Conservation (phyloP, 2,329 filamentous ascomycete genomes). For the Pyrenophora teres region DNA sequence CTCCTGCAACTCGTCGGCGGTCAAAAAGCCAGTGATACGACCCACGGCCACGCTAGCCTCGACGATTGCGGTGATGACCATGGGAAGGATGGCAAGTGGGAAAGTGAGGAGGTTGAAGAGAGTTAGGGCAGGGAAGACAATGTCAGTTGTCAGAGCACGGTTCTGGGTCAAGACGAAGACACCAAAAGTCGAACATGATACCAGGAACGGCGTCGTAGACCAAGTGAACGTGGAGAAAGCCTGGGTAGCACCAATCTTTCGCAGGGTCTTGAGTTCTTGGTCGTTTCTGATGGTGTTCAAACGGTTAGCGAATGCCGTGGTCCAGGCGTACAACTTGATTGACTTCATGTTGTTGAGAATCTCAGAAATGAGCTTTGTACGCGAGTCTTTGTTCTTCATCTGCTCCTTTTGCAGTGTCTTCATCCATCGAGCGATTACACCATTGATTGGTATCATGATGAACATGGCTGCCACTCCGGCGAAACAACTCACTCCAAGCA, state of each 20-base stretch:
- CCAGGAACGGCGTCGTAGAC: conserved; percentile 95
- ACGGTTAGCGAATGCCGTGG: conserved; percentile 95
- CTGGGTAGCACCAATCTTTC: conserved; percentile 93
- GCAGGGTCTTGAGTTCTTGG: conserved; percentile 88
- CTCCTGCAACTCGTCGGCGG: conserved; percentile 84
- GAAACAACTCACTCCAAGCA: conserved; percentile 95
- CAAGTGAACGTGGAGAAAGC: conserved; percentile 97
- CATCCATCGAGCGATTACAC: conserved; percentile 88
- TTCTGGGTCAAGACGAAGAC: conserved; percentile 88
- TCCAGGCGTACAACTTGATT: conserved; percentile 97
- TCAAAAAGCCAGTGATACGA: conserved; percentile 82
- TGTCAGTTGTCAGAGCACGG: conserved; percentile 83
- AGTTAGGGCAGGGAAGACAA: conserved; percentile 90
- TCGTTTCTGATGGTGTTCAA: conserved; percentile 96
- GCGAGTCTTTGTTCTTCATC: conserved; percentile 98
- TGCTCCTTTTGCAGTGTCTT: conserved; percentile 92
- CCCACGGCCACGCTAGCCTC: conserved; percentile 92
- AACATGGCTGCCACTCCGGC: conserved; percentile 95
- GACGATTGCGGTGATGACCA: conserved; percentile 97
- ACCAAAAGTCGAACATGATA: conserved; percentile 94
- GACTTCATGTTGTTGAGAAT: conserved; percentile 99
- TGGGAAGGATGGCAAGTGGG: conserved; percentile 88
- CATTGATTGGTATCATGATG: conserved; percentile 95
- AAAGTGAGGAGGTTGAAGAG: conserved; percentile 97
- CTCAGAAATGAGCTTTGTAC: conserved; percentile 91